phyloP scores from a whole-genome alignment of 2,329 filamentous ascomycete genomes.

The Cladosporium sp. region DNA sequence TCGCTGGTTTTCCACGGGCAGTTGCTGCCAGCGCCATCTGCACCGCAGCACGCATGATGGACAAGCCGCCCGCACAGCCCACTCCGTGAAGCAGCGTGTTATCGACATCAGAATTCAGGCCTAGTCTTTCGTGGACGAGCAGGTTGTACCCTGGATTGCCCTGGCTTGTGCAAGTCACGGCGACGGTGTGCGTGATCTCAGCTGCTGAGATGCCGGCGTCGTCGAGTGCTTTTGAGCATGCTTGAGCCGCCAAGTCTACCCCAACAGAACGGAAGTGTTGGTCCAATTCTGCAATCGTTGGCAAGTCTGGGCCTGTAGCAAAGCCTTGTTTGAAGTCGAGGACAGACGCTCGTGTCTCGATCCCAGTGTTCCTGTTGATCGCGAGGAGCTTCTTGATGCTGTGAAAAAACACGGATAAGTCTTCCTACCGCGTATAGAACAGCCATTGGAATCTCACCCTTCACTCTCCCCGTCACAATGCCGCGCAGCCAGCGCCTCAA shows the following conservation, averaged over 20 bases:
- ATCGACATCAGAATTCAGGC: slow-evolving; percentile 29
- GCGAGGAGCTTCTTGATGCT: slow-evolving; percentile 9
- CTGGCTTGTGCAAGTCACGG: slow-evolving; percentile 36
- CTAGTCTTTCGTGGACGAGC: slow-evolving; percentile 32
- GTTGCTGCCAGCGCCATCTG: slow-evolving; percentile 62
- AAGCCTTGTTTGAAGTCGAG: neutral
- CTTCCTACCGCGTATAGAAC: neutral
- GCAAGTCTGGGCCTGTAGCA: neutral
- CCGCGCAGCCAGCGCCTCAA: neutral
- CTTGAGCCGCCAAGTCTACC: slow-evolving; percentile 28
- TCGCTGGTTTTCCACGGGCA: slow-evolving; percentile 55
- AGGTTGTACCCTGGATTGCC: slow-evolving; percentile 38
- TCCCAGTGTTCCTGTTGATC: slow-evolving; percentile 4
- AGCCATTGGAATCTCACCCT: neutral
- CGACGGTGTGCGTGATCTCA: slow-evolving; percentile 37
- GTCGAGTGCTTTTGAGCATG: slow-evolving; percentile 31
- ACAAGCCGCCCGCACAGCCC: slow-evolving; percentile 37
- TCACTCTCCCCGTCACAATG: neutral
- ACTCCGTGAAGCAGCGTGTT: slow-evolving; percentile 35
- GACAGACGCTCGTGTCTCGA: neutral
- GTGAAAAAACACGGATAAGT: neutral
- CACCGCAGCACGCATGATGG: slow-evolving; percentile 43
- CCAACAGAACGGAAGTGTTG: slow-evolving; percentile 28
- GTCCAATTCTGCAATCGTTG: slow-evolving; percentile 22
- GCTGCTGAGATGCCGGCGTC: slow-evolving; percentile 24